phyloP scores from a whole-genome alignment of 148 eudicot genomes.

The Cornus florida region DNA sequence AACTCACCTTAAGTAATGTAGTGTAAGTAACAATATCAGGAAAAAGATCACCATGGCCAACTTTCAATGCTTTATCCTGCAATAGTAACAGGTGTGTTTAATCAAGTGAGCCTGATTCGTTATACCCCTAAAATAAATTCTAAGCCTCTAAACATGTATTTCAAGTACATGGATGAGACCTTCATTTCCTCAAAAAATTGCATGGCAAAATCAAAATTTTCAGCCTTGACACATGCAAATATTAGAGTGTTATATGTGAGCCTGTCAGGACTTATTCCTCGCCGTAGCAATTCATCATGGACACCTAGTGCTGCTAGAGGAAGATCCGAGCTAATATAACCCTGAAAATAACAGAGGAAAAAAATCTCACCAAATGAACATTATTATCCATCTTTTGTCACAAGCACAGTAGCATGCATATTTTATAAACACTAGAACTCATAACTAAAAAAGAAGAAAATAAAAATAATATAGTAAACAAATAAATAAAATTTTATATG shows the following conservation, averaged over 20 bases:
- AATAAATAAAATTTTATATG: not conserved
- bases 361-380: not conserved
- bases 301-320: conserved; percentile 53
- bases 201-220: conserved; percentile 46
- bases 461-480: not conserved
- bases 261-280: conserved; percentile 61
- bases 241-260: conserved; percentile 66
- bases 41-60: conserved; percentile 30
- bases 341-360: conserved; percentile 35
- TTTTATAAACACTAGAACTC: not conserved
- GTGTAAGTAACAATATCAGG: conserved; percentile 66
- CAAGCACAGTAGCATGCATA: not conserved
- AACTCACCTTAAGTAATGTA: conserved; percentile 58
- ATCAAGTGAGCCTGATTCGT: conserved; percentile 11
- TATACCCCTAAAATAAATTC: conserved; percentile 23
- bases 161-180: conserved; percentile 48
- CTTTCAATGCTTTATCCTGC: conserved; percentile 51
- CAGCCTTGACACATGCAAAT: conserved; percentile 55
- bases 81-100: conserved; percentile 18
- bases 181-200: conserved; percentile 64
- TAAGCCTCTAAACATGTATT: conserved; percentile 57
- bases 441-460: not conserved
- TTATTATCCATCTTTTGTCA: not conserved
- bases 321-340: conserved; percentile 48
- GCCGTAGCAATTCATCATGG: conserved; percentile 51